phyloP scores from a whole-genome alignment of 2,329 filamentous ascomycete species.

The Stagonosporopsis cucurbitacearum region DNA sequence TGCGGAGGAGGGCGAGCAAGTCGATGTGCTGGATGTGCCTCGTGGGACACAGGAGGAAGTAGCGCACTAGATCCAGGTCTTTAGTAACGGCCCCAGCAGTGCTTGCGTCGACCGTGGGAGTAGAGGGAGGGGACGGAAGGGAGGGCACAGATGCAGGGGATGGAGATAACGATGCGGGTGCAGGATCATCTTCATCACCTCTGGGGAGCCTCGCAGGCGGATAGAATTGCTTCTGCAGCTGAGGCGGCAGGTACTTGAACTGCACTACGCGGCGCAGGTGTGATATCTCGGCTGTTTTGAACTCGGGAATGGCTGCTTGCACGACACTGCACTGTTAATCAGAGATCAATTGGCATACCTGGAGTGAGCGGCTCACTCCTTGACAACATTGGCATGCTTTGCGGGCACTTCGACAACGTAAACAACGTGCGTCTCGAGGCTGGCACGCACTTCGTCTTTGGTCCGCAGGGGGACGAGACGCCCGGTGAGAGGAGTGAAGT shows the following conservation, averaged over 20 bases:
- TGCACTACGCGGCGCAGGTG: constrained; percentile 80
- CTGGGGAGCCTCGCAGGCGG: constrained; percentile 42
- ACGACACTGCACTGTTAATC: constrained; percentile 50
- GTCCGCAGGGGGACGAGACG: constrained; percentile 53
- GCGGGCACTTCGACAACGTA: constrained; percentile 76
- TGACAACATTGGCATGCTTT: constrained; percentile 73
- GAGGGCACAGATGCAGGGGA: constrained; percentile 25
- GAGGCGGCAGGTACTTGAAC: constrained; percentile 69
- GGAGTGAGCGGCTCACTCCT: constrained; percentile 64
- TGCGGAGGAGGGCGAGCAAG: constrained; percentile 42
- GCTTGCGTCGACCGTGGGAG: constrained; percentile 8
- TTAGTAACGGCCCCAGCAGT: constrained; percentile 33
- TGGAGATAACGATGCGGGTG: constrained; percentile 38
- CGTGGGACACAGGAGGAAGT: constrained; percentile 61
- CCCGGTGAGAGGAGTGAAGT: constrained; percentile 24
- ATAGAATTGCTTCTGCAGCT: constrained; percentile 55
- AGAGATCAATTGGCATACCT: constrained; percentile 17
- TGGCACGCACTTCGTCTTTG: constrained; percentile 58
- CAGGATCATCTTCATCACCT: constrained; percentile 44
- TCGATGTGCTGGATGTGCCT: constrained; percentile 60
- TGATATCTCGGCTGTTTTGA: constrained; percentile 54
- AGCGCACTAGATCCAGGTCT: constrained; percentile 49
- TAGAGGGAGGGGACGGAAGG: constrained; percentile 17
- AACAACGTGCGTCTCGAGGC: constrained; percentile 63
- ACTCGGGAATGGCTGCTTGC: constrained; percentile 53